Evolutionary conservation across 2,329 filamentous ascomycete genomes (phyloP).

Genomic region (Calonectria pseudoreteaudii): DNA sequence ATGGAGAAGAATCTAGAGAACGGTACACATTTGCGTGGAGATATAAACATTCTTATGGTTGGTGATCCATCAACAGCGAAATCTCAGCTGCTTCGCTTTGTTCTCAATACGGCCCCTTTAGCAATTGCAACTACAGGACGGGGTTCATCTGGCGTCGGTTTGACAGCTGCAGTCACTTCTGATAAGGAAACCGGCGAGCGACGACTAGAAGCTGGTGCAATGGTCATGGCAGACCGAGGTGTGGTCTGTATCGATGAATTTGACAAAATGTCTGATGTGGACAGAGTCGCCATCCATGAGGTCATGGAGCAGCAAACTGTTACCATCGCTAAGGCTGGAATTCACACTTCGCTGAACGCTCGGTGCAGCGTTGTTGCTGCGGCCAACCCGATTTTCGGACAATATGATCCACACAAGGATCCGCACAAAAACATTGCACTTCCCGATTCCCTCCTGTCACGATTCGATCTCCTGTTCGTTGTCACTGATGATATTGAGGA

Average conservation of each 20-base stretch:
- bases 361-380: slow-evolving; percentile 96
- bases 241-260: slow-evolving; percentile 99
- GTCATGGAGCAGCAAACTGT: slow-evolving; percentile 99
- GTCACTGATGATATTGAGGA: slow-evolving; percentile 99
- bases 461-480: slow-evolving; percentile 98
- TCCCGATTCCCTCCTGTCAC: slow-evolving; percentile 93
- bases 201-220: slow-evolving; percentile 94
- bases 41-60: slow-evolving; percentile 99
- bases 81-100: slow-evolving; percentile 96
- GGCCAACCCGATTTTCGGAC: slow-evolving; percentile 96
- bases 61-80: slow-evolving; percentile 98
- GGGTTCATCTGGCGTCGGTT: slow-evolving; percentile 95
- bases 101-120: slow-evolving; percentile 94
- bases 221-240: slow-evolving; percentile 97
- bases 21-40: slow-evolving; percentile 95
- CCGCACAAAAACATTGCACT: slow-evolving; percentile 98
- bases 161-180: slow-evolving; percentile 94
- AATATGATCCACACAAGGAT: slow-evolving; percentile 98
- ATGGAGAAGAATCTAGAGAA: slow-evolving; percentile 99
- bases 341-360: slow-evolving; percentile 96
- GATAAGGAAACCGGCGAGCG: slow-evolving; percentile 98
- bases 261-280: slow-evolving; percentile 99
- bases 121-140: slow-evolving; percentile 98
- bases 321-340: slow-evolving; percentile 98
- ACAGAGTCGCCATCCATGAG: slow-evolving; percentile 98